Evolutionary conservation across 1,284 basidiomycete species (phyloP).

Genomic region (Ustilago cynodontis): DNA sequence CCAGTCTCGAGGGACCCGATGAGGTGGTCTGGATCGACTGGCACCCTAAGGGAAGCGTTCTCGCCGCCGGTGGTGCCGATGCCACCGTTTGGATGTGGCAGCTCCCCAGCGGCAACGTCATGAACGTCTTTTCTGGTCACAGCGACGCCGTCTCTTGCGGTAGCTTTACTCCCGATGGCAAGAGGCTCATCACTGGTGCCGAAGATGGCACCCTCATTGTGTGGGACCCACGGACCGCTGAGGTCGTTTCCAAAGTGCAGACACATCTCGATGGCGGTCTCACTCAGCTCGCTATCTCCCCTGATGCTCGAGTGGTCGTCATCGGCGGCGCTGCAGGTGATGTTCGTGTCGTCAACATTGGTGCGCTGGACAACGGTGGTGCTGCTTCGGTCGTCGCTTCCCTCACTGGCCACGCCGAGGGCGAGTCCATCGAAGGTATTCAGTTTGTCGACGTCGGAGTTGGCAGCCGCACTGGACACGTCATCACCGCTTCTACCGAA

Average conservation of each 20-base stretch:
- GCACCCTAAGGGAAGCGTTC: slow-evolving; percentile 92
- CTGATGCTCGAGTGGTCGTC: slow-evolving; percentile 77
- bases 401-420: slow-evolving; percentile 86
- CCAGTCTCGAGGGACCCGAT: slow-evolving; percentile 90
- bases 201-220: slow-evolving; percentile 85
- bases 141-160: slow-evolving; percentile 86
- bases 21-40: slow-evolving; percentile 95
- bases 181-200: slow-evolving; percentile 84
- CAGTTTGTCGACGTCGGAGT: slow-evolving; percentile 84
- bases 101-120: slow-evolving; percentile 88
- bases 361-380: slow-evolving; percentile 72
- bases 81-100: slow-evolving; percentile 99
- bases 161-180: slow-evolving; percentile 87
- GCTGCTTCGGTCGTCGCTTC: slow-evolving; percentile 82
- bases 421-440: slow-evolving; percentile 89
- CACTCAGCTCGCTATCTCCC: slow-evolving; percentile 86
- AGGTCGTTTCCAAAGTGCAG: slow-evolving; percentile 82
- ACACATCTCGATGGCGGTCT: slow-evolving; percentile 79
- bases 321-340: slow-evolving; percentile 87
- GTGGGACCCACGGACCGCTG: slow-evolving; percentile 88
- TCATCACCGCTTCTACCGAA: slow-evolving; percentile 90
- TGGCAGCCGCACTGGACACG: slow-evolving; percentile 74
- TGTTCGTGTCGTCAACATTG: slow-evolving; percentile 85
- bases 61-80: slow-evolving; percentile 92
- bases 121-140: slow-evolving; percentile 96